Evolutionary conservation across 129 eudicot genomes (phyloP).

Genomic region (Chrysanthemum makinoi): DNA sequence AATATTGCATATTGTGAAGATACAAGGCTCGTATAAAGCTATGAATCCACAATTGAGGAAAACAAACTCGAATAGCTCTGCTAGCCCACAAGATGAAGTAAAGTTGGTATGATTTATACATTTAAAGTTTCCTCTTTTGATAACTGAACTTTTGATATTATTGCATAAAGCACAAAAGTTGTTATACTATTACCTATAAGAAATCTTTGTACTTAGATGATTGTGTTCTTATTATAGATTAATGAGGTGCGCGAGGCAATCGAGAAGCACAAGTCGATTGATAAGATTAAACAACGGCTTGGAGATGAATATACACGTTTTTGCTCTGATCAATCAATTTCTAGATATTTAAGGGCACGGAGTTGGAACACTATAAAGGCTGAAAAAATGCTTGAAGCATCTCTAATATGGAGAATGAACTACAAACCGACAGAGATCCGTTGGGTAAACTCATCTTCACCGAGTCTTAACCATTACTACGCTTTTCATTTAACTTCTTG

Average conservation of each 20-base stretch:
- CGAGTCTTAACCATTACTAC: not conserved
- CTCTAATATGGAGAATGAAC: conserved; percentile 73
- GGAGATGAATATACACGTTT: conserved; percentile 43
- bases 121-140: conserved; percentile 2
- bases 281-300: conserved; percentile 39
- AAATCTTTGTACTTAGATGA: not conserved
- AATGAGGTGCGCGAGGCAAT: conserved; percentile 53
- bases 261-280: conserved; percentile 38
- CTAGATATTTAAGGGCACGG: conserved; percentile 71
- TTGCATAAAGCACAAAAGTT: not conserved
- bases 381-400: conserved; percentile 71
- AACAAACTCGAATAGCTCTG: conserved; percentile 31
- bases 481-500: not conserved
- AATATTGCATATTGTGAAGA: too few relatives aligned
- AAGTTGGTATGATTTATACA: conserved; percentile 28
- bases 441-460: conserved; percentile 51
- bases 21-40: conserved; percentile 25
- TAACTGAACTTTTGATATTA: not conserved
- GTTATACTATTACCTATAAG: not conserved
- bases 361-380: conserved; percentile 80
- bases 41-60: conserved; percentile 39
- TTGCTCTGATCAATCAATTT: conserved; percentile 55
- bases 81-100: conserved; percentile 29
- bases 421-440: conserved; percentile 74
- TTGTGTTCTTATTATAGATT: conserved; percentile 25